Conservation (phyloP, 345 rosid genomes). For the Arabis hirsuta region DNA sequence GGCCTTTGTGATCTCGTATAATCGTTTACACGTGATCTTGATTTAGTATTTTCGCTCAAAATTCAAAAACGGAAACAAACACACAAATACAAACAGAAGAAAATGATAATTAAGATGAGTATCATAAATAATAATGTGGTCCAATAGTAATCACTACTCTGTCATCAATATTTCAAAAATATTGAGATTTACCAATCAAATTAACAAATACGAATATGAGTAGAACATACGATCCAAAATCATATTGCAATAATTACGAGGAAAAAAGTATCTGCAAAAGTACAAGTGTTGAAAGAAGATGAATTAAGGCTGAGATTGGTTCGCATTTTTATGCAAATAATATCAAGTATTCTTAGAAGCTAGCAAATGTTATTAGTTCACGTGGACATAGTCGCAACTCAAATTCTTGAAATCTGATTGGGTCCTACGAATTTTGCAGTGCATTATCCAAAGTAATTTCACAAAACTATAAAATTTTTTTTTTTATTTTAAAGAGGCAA, state of each 20-base stretch:
- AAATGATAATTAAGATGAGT: too few species aligned
- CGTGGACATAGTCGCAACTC: slow-evolving; percentile 32
- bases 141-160: too few species aligned
- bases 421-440: slow-evolving; percentile 45
- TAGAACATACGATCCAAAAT: background rate
- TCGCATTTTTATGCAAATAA: background rate
- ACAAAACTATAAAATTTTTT: background rate
- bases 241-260: background rate
- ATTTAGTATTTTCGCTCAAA: too few species aligned
- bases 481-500: background rate
- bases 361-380: slow-evolving; percentile 30
- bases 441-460: slow-evolving; percentile 37
- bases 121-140: too few species aligned
- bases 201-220: background rate
- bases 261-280: background rate
- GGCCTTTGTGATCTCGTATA: background rate
- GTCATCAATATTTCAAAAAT: too few species aligned
- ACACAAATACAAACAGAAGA: too few species aligned
- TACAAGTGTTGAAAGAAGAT: background rate
- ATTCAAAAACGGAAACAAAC: too few species aligned
- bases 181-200: background rate
- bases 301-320: background rate
- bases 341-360: background rate
- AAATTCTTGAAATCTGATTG: slow-evolving; percentile 42
- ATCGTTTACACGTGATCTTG: background rate